Evolutionary conservation across 495 filamentous ascomycete genomes (phyloP), one percentile per base, ranked within the genome.

Genomic region (Cercophora samala): DNA sequence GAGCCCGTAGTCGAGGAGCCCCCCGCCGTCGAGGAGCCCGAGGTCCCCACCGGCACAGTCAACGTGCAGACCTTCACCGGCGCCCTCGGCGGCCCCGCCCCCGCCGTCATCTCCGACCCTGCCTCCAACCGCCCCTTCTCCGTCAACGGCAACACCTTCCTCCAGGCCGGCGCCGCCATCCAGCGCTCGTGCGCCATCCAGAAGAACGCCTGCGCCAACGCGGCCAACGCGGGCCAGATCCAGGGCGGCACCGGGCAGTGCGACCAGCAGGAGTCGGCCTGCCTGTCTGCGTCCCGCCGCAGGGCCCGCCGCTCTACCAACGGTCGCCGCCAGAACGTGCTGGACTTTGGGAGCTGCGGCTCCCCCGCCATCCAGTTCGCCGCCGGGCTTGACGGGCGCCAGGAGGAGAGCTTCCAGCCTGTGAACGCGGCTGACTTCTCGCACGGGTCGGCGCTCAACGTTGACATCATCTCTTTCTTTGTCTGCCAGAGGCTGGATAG

Each of bases 1-100:
- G 83, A 86, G 26, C 26, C 70, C 66, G 69, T 32, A 77, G 75
- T n/a, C 82, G 81, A 11, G 80, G 81, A 46, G 62, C 32, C 54
- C 55, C 52, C 32, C 58, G 46, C 52, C 52, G 63, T 23, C 23
- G 37, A 64, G 58, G 64, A 74, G 56, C 69, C 79, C 67, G 63
- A 52, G 13, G 64, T 51, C 24, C 62, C 68, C 15, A 71, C 73
- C 22, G 75, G 73, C 22, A 72, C 68, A 24, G 72, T 75, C 69
- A 82, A 87, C 72, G 78, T 87, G 55, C 86, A 89, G 74, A 72
- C 79, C 62, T 89, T 87, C 81, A 83, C 78, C 60, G 84, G 84
- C 58, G 70, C 73, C 59, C 82, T 89, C 42, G 86, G 86, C 66
- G 83, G 83, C 13, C 67, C 79, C 5, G 70, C 84, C 3, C 82